Percentiles rank a stretch among this genome's conserved stretches.
Evolutionary conservation across 192 early-diverging fungal genomes (phyloP).

Genomic region (Backusella morwellensis): DNA sequence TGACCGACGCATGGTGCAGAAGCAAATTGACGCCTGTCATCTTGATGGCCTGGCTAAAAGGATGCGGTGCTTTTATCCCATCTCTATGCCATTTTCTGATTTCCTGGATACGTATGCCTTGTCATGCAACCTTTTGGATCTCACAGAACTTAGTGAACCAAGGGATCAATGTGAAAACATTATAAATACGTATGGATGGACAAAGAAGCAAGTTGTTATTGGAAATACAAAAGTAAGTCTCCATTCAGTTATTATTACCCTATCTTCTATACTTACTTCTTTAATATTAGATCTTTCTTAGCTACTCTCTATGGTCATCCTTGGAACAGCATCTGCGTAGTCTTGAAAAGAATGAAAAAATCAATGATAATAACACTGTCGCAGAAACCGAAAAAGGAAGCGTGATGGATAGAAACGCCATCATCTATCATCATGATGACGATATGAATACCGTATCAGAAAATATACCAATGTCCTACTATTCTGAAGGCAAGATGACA

Average conservation of each 20-base stretch:
- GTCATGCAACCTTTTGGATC: slow-evolving; percentile 4
- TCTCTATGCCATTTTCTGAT: slow-evolving; percentile 58
- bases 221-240: slow-evolving; percentile 41
- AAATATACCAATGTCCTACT: neutral
- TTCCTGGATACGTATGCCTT: slow-evolving; percentile 68
- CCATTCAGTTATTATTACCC: neutral
- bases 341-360: slow-evolving; percentile 60
- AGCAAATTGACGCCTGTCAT: slow-evolving; percentile 69
- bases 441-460: slow-evolving; percentile 6
- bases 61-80: slow-evolving; percentile 67
- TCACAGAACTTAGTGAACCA: slow-evolving; percentile 25
- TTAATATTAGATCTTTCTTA: slow-evolving; percentile 58
- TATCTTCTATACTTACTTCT: neutral
- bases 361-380: slow-evolving; percentile 32
- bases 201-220: slow-evolving; percentile 47
- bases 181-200: slow-evolving; percentile 41
- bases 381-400: neutral
- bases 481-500: slow-evolving; percentile 20
- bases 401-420: neutral
- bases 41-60: slow-evolving; percentile 60
- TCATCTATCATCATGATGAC: neutral
- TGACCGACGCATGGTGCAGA: slow-evolving; percentile 63
- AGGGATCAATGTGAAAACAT: slow-evolving; percentile 38
- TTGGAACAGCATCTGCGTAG: slow-evolving; percentile 81
- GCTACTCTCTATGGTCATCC: slow-evolving; percentile 74